Evolutionary conservation across 2,329 filamentous ascomycete species (phyloP).

Genomic region (Monilinia aucupariae): DNA sequence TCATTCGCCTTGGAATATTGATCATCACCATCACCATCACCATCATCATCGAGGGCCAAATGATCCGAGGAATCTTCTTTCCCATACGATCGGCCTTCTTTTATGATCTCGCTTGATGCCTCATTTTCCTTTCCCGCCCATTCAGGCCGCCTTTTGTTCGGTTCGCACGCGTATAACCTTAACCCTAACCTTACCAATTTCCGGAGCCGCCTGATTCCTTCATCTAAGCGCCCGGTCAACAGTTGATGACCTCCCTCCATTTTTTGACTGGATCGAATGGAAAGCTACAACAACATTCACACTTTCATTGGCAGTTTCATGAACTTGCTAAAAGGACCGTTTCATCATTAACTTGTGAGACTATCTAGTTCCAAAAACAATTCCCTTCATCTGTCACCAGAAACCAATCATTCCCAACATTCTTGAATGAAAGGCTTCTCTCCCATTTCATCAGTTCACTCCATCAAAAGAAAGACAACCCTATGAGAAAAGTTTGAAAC

Average conservation of each 20-base stretch:
- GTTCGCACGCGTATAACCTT: slow-evolving; percentile 6
- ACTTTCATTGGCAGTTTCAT: slow-evolving; percentile 11
- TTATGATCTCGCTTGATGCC: slow-evolving; percentile 10
- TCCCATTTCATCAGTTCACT: slow-evolving; percentile 6
- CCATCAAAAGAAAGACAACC: slow-evolving; percentile 21
- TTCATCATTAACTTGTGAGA: slow-evolving; percentile 27
- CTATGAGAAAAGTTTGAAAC: slow-evolving; percentile 18
- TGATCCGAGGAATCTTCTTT: neutral
- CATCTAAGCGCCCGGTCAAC: slow-evolving; percentile 26
- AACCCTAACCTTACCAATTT: no score
- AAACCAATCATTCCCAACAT: slow-evolving; percentile 24
- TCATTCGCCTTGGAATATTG: neutral
- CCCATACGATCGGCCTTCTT: slow-evolving; percentile 16
- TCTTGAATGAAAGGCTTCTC: slow-evolving; percentile 11
- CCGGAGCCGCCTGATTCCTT: slow-evolving; percentile 16
- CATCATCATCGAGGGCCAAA: slow-evolving; percentile 3
- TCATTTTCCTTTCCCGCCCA: neutral
- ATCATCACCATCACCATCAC: no score
- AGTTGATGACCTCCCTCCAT: neutral
- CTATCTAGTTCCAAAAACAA: slow-evolving; percentile 17
- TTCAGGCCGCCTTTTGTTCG: slow-evolving; percentile 2
- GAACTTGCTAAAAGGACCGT: slow-evolving; percentile 21
- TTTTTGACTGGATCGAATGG: slow-evolving; percentile 21
- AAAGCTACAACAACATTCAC: slow-evolving; percentile 16
- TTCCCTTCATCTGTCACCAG: slow-evolving; percentile 19